Base-by-base conservation (phyloP, 169 alveolate genomes). In the Babesia caballi region DNA sequence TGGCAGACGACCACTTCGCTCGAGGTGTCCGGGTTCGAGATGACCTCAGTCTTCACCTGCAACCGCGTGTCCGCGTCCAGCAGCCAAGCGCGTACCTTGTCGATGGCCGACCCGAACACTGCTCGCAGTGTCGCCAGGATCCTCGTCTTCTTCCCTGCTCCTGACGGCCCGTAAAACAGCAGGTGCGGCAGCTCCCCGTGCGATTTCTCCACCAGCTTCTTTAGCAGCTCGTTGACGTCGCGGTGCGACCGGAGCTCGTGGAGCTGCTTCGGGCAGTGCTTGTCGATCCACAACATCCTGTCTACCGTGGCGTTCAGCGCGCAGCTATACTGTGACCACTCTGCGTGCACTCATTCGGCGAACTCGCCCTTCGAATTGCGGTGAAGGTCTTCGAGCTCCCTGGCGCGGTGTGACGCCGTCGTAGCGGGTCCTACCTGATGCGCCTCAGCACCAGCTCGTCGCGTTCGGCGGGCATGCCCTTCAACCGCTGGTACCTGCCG, bases 141-240 rank as follows among this genome's bases (percentile, higher is more conserved):
- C 50, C 99, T 61, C 4, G 98, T 94, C 84, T 97, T 94, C 78
- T 97, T 97, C 8, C 99, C 99, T n/a, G 97, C 95, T 27, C 99
- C 99, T 21, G 96, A 93, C 0, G 99, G 98, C 8, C 99, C 99
- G 83, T 97, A 97, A 88, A 97, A 95, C 33, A 97, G 94, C 23
- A 97, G 83, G 75, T 97, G 99, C 19, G 99, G 99, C 66, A 96
- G 90, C 86, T 94, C 98, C 32, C 92, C 95, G 66, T 93, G 90
- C 21, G 93, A 83, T 56, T 83, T 85, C 54, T 83, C 59, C 21
- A 94, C 92, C 12, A 97, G 90, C 68, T 93, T 91, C 32, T 61
- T 75, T 32, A 97, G 83, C 40, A 94, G 84, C 25, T 86, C 85
- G 15, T 93, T 91, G 47, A 94, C 82, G 28, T 85, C 92, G 56